phyloP scores from a whole-genome alignment of 1,284 basidiomycete species.

The Apiotrichum veenhuisii region DNA sequence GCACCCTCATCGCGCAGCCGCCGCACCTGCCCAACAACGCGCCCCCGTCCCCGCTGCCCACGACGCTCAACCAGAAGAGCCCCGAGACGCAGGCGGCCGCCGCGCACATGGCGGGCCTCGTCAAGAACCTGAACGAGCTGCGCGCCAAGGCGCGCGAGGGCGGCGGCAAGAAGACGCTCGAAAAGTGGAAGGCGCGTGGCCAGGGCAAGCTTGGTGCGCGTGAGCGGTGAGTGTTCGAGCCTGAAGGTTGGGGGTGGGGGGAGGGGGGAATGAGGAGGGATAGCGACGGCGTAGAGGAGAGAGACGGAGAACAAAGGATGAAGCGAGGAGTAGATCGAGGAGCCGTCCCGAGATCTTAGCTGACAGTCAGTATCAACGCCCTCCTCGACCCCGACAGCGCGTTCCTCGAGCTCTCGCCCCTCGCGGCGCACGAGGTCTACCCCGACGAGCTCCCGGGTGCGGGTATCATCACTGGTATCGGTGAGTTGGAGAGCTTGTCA shows the following conservation, averaged over 20 bases:
- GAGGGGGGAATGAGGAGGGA: not conserved
- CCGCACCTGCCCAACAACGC: slow-evolving; percentile 27
- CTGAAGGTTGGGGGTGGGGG: no score
- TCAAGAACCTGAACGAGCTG: slow-evolving; percentile 36
- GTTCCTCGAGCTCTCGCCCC: slow-evolving; percentile 79
- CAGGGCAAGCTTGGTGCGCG: slow-evolving; percentile 82
- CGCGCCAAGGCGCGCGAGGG: slow-evolving; percentile 53
- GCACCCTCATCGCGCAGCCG: slow-evolving; percentile 42
- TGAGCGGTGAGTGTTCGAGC: slow-evolving; percentile 63
- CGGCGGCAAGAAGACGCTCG: slow-evolving; percentile 61
- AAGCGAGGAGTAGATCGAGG: no score
- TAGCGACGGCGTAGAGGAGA: not conserved
- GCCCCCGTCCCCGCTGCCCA: slow-evolving; percentile 32
- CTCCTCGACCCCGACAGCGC: slow-evolving; percentile 82
- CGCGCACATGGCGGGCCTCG: slow-evolving; percentile 27
- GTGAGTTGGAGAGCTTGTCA: slow-evolving; percentile 48
- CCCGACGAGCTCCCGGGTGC: slow-evolving; percentile 77
- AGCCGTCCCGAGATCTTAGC: no score
- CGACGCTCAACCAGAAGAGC: slow-evolving; percentile 21
- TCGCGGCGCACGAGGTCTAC: slow-evolving; percentile 87
- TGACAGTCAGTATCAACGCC: slow-evolving; percentile 55
- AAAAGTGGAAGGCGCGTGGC: slow-evolving; percentile 62
- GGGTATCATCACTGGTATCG: slow-evolving; percentile 86
- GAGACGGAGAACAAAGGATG: no score
- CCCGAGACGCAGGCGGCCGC: slow-evolving; percentile 29